Evolutionary conservation across 169 alveolate genomes (phyloP), one percentile per base, ranked within the genome.

Genomic region (Cryptosporidium parvum): DNA sequence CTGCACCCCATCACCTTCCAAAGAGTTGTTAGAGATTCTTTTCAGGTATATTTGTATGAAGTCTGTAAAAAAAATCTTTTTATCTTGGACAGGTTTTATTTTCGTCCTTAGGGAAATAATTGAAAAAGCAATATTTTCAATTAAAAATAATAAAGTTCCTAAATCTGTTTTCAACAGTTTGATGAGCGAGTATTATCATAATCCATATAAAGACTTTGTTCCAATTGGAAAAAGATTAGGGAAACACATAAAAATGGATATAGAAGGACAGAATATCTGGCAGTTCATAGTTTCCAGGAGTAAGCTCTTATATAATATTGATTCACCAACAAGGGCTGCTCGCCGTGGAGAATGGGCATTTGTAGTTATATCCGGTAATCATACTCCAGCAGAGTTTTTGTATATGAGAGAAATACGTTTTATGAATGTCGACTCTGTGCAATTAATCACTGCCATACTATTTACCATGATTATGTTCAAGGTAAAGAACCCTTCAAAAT

Each of bases 281-380:
- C 61, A 62, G 12, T 80, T 59, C 44, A 31, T 65, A 10, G 73
- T 80, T 45, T 2, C 21, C 16, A 80, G 89, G 70, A 80, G 89
- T 39, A 61, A 58, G 26, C 39, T 80, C 18, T 18, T 80, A 18
- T 80, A 80, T 65, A 62, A 61, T 29, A 80, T 59, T 39, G 75
- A 80, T n/a, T 62, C 75, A 26, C 89, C 89, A 26, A 80, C 75
- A 35, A 59, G 89, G 44, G 75, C 75, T 26, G 80, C 73, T 44
- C 89, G 75, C 10, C 75, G 75, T 62, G 89, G 75, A 39, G 89
- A 80, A 62, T 65, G 73, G 73, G 73, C 89, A 62, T 80, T 62
- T 48, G 68, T 80, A 10, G 48, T 80, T 3, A 44, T 80, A 44
- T 42, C 80, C 21, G 89, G 89, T 23, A 48, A 21, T n/a, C 89